phyloP scores from a whole-genome alignment of 305 asterid genomes.

The Fraxinus floribunda region DNA sequence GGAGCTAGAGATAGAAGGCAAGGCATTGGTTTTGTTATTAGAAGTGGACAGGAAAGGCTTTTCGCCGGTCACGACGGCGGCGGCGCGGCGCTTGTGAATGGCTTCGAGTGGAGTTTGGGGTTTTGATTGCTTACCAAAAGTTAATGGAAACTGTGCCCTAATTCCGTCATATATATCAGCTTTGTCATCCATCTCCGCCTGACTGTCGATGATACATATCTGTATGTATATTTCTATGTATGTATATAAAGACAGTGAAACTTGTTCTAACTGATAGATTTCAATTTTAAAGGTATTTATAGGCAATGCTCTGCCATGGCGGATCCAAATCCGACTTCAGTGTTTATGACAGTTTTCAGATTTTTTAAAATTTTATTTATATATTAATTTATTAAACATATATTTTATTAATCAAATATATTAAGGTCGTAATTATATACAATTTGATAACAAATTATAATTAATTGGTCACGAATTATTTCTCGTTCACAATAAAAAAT shows the following conservation, averaged over 20 bases:
- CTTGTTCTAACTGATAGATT: neutral
- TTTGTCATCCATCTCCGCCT: conserved; percentile 57
- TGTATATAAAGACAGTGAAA: neutral
- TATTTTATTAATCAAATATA: too few species aligned
- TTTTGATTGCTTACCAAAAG: conserved; percentile 73
- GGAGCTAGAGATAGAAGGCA: conserved; percentile 50
- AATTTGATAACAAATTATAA: too few species aligned
- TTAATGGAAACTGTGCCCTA: conserved; percentile 72
- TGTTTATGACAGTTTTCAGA: too few species aligned
- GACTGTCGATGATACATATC: neutral
- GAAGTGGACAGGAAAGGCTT: conserved; percentile 32
- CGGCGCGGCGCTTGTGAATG: conserved; percentile 63
- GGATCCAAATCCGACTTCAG: too few species aligned
- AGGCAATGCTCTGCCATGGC: neutral
- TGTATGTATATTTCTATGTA: neutral
- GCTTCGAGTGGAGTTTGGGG: conserved; percentile 62
- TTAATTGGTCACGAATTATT: too few species aligned
- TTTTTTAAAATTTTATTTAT: too few species aligned
- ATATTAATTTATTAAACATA: too few species aligned
- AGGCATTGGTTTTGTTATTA: conserved; percentile 14
- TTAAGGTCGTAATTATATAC: too few species aligned
- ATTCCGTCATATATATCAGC: conserved; percentile 64
- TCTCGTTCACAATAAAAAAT: too few species aligned
- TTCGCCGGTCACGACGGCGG: conserved; percentile 5
- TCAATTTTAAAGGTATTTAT: conserved; percentile 15